These are phyloP conservation scores for Tephrocybe sp. DNA, from an alignment of 768 basidiomycete species.

Conservation along the genomic window DNA sequence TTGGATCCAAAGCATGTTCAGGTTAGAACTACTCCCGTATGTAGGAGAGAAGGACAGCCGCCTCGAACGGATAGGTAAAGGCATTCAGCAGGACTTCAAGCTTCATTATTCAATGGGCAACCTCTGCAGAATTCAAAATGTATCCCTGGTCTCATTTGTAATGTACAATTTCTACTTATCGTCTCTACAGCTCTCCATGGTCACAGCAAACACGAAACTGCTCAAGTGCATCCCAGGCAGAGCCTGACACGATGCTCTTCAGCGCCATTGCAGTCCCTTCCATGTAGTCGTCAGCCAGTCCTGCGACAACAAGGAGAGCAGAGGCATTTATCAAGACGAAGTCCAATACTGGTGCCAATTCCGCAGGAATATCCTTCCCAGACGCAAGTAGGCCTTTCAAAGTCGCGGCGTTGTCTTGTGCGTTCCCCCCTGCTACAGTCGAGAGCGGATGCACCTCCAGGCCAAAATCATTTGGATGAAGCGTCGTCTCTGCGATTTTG, in stretches of 20 bases:
- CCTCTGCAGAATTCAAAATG: too few relatives aligned
- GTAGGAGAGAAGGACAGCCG: too few relatives aligned
- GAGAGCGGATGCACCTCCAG: slow-evolving; percentile 67
- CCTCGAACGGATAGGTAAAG: too few relatives aligned
- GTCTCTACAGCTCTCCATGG: background rate
- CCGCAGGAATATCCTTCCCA: slow-evolving; percentile 52
- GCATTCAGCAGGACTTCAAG: too few relatives aligned
- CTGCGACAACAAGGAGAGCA: slow-evolving; percentile 84
- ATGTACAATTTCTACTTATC: too few relatives aligned
- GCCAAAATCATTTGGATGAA: slow-evolving; percentile 80
- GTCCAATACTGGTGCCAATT: slow-evolving; percentile 66
- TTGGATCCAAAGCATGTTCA: too few relatives aligned
- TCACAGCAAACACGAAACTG: slow-evolving; percentile 35
- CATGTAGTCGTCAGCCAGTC: slow-evolving; percentile 64
- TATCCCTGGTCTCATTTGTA: too few relatives aligned
- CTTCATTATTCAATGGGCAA: too few relatives aligned
- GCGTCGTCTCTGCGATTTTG: slow-evolving; percentile 54
- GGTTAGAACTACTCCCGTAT: too few relatives aligned
- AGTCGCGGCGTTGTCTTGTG: slow-evolving; percentile 77
- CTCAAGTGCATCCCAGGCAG: slow-evolving; percentile 58
- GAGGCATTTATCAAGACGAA: slow-evolving; percentile 92
- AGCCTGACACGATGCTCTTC: slow-evolving; percentile 57
- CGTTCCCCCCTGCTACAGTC: slow-evolving; percentile 71
- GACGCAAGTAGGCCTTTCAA: slow-evolving; percentile 65
- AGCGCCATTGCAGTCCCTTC: slow-evolving; percentile 72